phyloP scores from a whole-genome alignment of 139 green algal genomes.

The Chlorella ohadii region DNA sequence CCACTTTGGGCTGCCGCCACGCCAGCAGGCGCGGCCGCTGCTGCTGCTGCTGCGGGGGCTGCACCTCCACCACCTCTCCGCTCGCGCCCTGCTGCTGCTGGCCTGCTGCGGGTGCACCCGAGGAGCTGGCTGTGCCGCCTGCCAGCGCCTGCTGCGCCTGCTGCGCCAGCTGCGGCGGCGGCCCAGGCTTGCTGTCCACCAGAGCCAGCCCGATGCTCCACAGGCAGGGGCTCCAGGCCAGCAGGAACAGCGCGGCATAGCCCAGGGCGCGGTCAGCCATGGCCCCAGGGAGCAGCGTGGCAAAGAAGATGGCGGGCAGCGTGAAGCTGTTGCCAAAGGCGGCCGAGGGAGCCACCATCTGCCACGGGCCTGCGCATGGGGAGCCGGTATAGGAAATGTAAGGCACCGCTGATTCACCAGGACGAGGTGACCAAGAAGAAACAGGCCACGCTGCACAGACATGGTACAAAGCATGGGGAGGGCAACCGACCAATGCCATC shows the following conservation, averaged over 20 bases:
- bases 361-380: constrained; percentile 30
- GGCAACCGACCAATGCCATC: no score
- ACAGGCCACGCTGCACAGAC: no score
- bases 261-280: constrained; percentile 33
- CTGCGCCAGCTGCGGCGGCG: background rate
- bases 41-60: background rate
- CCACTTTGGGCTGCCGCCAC: constrained; percentile 11
- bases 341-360: constrained; percentile 55
- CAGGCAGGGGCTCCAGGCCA: constrained; percentile 67
- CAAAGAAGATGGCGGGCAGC: constrained; percentile 68
- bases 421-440: no score
- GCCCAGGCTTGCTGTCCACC: constrained; percentile 25
- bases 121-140: background rate
- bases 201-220: constrained; percentile 64
- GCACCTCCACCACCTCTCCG: no score
- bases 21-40: background rate
- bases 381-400: background rate
- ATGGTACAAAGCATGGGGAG: no score
- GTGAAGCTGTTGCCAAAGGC: constrained; percentile 82
- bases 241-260: constrained; percentile 56
- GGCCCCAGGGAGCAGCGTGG: constrained; percentile 51
- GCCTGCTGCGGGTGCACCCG: background rate
- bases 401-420: no score
- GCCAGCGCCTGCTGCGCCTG: background rate
- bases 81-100: background rate